phyloP scores from a whole-genome alignment of 2,329 filamentous ascomycete genomes.

The Sporothrix schenckii region DNA sequence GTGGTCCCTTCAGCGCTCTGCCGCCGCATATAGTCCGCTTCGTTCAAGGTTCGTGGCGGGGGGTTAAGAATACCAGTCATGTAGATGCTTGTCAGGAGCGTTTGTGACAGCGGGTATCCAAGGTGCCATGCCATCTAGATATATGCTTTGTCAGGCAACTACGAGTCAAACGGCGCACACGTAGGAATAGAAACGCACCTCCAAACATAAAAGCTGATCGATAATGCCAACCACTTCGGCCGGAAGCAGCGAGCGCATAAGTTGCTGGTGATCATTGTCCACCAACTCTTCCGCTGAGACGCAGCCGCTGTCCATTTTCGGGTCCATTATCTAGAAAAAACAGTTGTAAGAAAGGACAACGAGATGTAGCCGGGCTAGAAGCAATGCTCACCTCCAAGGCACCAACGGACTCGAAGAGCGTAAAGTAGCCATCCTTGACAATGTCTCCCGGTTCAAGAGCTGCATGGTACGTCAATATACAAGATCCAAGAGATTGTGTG shows the following conservation, averaged over 20 bases:
- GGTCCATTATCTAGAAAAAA: slow-evolving; percentile 82
- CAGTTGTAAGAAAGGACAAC: not conserved
- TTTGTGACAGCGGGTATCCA: slow-evolving; percentile 94
- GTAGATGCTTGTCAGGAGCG: slow-evolving; percentile 89
- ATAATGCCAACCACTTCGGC: slow-evolving; percentile 89
- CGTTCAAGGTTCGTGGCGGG: slow-evolving; percentile 62
- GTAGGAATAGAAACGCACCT: slow-evolving; percentile 56
- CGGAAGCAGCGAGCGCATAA: slow-evolving; percentile 66
- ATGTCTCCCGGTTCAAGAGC: slow-evolving; percentile 78
- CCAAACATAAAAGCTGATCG: slow-evolving; percentile 86
- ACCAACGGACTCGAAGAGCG: slow-evolving; percentile 90
- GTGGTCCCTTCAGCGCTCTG: slow-evolving; percentile 48
- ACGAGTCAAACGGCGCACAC: not conserved
- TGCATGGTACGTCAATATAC: slow-evolving; percentile 43
- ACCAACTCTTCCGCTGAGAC: slow-evolving; percentile 76
- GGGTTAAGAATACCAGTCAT: slow-evolving; percentile 81
- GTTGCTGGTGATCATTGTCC: slow-evolving; percentile 77
- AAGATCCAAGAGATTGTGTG: not conserved
- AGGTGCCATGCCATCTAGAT: slow-evolving; percentile 89
- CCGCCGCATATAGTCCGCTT: slow-evolving; percentile 64
- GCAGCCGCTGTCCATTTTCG: slow-evolving; percentile 97
- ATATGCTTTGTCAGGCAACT: not conserved
- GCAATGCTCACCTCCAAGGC: slow-evolving; percentile 66
- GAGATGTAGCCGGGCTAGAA: not conserved
- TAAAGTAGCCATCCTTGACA: slow-evolving; percentile 92